Evolutionary conservation across 768 basidiomycete genomes (phyloP), one percentile per base, ranked within the genome.

Genomic region (Russula griseocarnosa): DNA sequence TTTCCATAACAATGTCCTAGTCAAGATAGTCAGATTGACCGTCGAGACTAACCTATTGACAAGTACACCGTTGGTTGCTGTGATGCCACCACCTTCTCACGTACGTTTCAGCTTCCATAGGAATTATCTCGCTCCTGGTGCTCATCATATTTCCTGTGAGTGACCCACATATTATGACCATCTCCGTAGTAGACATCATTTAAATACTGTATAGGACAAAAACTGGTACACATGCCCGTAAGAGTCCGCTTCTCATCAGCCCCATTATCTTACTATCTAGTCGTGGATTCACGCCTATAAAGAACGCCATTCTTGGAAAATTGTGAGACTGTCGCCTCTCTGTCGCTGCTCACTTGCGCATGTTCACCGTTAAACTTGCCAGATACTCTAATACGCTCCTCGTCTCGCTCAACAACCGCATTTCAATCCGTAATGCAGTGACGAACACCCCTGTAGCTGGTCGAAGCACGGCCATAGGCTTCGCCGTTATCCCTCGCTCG

Each of bases 21-120:
- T 60, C 1, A 61, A 66, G 1, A 56, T 73, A 1, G 63, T 73
- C 5, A 69, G 68, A 20, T n/a, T 73, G 55, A 69, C 68, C 13
- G 53, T 73, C 22, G 71, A 73, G 58, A 71, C 71, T 3, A 72
- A 71, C 52, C 13, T 61, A 2, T 61, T 71, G 66, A 26, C 68
- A 26, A 36, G 57, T 54, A 11, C 16, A 26, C 28, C 20, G 10
- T 55, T 36, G 16, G 30, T 24, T 6, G 9, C 22, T 28, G n/a
- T 10, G 9, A 22, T 2, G 28, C 16, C 8, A 6, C 9, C 32
- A 32, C 28, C 14, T 26, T 59, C 51, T 63, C 16, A 63, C 36
- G 2, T 3, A 36, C 10, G 4, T 32, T 42, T 36, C 38, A 64
- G 63, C 63, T 9, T 42, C 26, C 14, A 53, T 64, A 16, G 38